phyloP scores from a whole-genome alignment of 768 basidiomycete species.

The Pisolithus sp. region DNA sequence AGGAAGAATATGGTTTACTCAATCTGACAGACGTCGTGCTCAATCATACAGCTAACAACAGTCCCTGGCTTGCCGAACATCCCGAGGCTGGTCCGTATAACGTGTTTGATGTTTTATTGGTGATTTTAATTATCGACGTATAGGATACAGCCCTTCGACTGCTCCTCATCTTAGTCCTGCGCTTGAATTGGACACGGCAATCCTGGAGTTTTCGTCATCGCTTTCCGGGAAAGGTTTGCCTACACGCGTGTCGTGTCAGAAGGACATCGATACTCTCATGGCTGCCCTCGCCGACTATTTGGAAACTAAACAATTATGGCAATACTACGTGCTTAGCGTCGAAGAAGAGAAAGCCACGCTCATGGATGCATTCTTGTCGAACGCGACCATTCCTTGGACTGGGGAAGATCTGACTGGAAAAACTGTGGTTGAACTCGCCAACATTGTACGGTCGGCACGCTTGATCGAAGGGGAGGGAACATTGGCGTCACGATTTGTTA shows the following conservation, averaged over 20 bases:
- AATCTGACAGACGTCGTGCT: constrained; percentile 93
- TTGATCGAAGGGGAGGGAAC: constrained; percentile 54
- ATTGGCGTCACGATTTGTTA: constrained; percentile 62
- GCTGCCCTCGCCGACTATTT: constrained; percentile 54
- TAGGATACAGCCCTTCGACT: constrained; percentile 87
- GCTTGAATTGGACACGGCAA: constrained; percentile 82
- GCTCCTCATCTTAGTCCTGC: constrained; percentile 91
- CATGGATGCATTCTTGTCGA: constrained; percentile 21
- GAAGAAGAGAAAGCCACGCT: constrained; percentile 56
- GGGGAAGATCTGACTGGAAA: constrained; percentile 56
- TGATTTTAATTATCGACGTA: constrained; percentile 4
- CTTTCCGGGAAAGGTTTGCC: constrained; percentile 68
- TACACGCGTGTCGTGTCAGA: constrained; percentile 51
- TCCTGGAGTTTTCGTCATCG: constrained; percentile 71
- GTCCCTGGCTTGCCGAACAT: constrained; percentile 84
- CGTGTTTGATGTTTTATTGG: neutral
- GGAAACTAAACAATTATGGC: constrained; percentile 74
- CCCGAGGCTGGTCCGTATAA: constrained; percentile 80
- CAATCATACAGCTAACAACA: constrained; percentile 96
- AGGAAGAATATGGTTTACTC: constrained; percentile 82
- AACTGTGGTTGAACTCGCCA: constrained; percentile 57
- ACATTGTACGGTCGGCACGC: constrained; percentile 47
- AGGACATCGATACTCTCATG: constrained; percentile 66
- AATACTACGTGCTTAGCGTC: constrained; percentile 88
- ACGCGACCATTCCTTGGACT: constrained; percentile 48